A percentile compares a stretch with the other conserved stretches of the same genome.
Evolutionary conservation across 148 eudicot genomes (phyloP).

Genomic region (Spergularia bocconei): DNA sequence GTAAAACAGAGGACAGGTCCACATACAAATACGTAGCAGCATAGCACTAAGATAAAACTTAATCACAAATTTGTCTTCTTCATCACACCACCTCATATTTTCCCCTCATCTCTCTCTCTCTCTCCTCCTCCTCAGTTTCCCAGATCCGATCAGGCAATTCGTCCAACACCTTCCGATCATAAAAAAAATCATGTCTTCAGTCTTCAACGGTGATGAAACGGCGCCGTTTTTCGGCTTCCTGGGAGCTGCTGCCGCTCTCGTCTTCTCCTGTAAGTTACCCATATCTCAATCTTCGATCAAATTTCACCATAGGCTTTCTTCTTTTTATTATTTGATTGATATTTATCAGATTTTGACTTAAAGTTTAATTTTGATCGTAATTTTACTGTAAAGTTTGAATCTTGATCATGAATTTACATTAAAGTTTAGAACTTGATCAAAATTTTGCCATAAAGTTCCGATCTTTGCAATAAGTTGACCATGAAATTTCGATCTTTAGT

Average conservation of each 20-base stretch:
- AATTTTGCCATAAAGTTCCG: neutral
- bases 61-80: slow-evolving; percentile 10
- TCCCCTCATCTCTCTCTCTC: slow-evolving; percentile 11
- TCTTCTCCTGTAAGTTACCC: slow-evolving; percentile 56
- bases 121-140: neutral
- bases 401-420: neutral
- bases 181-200: slow-evolving; percentile 32
- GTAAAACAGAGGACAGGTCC: neutral
- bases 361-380: neutral
- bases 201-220: slow-evolving; percentile 77
- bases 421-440: neutral
- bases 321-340: neutral
- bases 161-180: slow-evolving; percentile 23
- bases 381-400: neutral
- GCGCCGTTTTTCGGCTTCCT: slow-evolving; percentile 84
- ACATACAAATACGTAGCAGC: neutral
- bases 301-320: neutral
- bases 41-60: neutral
- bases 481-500: slow-evolving; percentile 1
- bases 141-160: slow-evolving; percentile 27
- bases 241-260: slow-evolving; percentile 80
- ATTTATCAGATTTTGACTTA: neutral
- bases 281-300: neutral
- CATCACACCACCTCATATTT: slow-evolving; percentile 15
- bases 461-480: slow-evolving; percentile 5